Conservation (phyloP, 2,329 filamentous ascomycete genomes). For the Boeremia exigua region DNA sequence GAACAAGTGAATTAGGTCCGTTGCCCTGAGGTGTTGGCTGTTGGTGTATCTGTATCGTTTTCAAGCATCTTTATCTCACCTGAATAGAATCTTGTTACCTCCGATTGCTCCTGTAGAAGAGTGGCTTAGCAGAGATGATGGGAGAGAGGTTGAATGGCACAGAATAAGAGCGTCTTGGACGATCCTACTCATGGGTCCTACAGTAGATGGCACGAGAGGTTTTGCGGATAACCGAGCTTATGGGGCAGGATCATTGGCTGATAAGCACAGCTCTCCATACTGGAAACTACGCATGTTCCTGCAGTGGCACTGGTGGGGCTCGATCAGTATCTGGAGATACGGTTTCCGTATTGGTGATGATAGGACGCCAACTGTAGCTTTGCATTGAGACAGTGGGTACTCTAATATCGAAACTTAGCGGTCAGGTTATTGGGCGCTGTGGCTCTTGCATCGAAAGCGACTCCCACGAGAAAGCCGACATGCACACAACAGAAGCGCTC, state of each 20-base stretch:
- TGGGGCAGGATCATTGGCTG: conserved; percentile 18
- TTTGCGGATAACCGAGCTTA: conserved; percentile 18
- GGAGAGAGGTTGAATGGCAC: conserved; percentile 10
- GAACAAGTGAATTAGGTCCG: conserved; percentile 76
- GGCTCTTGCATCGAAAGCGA: no score
- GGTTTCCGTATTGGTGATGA: neutral
- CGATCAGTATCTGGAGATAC: conserved; percentile 1
- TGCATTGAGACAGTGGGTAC: neutral
- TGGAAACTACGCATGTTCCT: neutral
- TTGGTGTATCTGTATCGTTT: conserved; percentile 69
- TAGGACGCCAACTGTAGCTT: neutral
- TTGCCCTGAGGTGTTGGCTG: conserved; percentile 64
- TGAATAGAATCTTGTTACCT: conserved; percentile 60
- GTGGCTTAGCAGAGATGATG: conserved; percentile 16
- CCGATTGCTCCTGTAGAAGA: conserved; percentile 51
- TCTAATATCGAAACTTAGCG: neutral
- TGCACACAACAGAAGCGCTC: neutral
- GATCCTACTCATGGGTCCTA: no score
- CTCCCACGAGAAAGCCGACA: no score
- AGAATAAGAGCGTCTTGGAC: conserved; percentile 13
- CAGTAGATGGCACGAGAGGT: conserved; percentile 19
- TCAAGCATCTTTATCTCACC: conserved; percentile 69
- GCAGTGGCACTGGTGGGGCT: neutral
- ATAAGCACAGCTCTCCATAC: neutral
- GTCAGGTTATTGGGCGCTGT: neutral